These are phyloP conservation scores for Sporothrix variecibatus DNA, from an alignment of 2,329 filamentous ascomycete genomes.

Conservation along the genomic window DNA sequence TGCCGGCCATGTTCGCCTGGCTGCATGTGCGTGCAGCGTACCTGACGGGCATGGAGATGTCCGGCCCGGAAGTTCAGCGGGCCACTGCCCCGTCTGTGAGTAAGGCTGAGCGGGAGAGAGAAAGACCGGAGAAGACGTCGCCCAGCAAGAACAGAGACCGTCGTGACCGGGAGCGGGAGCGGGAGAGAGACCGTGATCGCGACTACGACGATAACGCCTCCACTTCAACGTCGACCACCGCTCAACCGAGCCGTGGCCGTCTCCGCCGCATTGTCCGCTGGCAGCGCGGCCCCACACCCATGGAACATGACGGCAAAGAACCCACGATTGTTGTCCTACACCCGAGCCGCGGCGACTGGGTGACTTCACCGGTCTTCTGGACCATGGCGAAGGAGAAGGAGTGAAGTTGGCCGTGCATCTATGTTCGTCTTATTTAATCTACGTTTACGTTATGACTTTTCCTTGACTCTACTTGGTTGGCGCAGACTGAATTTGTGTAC, in stretches of 20 bases:
- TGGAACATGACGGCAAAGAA: slow-evolving; percentile 31
- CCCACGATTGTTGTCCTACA: slow-evolving; percentile 32
- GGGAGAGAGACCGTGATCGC: slow-evolving; percentile 12
- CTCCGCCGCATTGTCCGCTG: slow-evolving; percentile 30
- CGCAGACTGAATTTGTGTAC: background rate
- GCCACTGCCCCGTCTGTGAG: background rate
- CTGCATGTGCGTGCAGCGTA: slow-evolving; percentile 32
- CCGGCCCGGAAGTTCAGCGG: slow-evolving; percentile 30
- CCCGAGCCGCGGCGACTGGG: slow-evolving; percentile 32
- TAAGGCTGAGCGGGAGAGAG: background rate
- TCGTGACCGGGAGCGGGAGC: slow-evolving; percentile 5
- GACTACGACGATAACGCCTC: slow-evolving; percentile 24
- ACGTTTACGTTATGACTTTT: background rate
- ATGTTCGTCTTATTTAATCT: background rate
- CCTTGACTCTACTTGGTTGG: background rate
- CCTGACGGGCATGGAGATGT: slow-evolving; percentile 28
- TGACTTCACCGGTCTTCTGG: slow-evolving; percentile 29
- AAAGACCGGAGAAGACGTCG: background rate
- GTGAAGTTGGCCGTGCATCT: background rate
- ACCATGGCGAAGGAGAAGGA: background rate
- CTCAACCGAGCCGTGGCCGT: slow-evolving; percentile 19
- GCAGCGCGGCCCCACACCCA: slow-evolving; percentile 25
- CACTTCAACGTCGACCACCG: slow-evolving; percentile 6
- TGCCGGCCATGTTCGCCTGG: slow-evolving; percentile 33
- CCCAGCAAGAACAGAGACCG: slow-evolving; percentile 16